Evolutionary conservation across 768 basidiomycete species (phyloP), one percentile per base, ranked within the genome.

Genomic region (Cystofilobasidium capitatum): DNA sequence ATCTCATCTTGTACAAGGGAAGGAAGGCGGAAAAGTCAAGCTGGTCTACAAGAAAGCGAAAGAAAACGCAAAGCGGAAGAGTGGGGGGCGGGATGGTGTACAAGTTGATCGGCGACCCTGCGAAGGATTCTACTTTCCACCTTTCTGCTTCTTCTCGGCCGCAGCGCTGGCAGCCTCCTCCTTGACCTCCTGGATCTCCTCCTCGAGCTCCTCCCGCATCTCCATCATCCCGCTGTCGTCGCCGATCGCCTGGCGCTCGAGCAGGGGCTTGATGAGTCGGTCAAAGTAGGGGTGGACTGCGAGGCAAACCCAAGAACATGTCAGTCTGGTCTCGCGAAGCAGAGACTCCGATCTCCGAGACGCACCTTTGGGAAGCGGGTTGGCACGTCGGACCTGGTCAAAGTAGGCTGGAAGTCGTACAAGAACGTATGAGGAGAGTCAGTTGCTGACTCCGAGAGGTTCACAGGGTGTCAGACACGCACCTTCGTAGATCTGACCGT

Each of bases 401-500:
- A 79, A 79, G 74, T 80, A 80, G 35, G 75, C 75, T n/a, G n/a
- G n/a, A n/a, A n/a, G n/a, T n/a, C n/a, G n/a, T n/a, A n/a, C n/a
- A n/a, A n/a, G n/a, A n/a, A n/a, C n/a, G n/a, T n/a, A n/a, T n/a
- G n/a, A n/a, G n/a, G n/a, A n/a, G n/a, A n/a, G n/a, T n/a, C n/a
- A n/a, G n/a, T n/a, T n/a, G n/a, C n/a, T n/a, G n/a, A n/a, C n/a
- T n/a, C n/a, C n/a, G n/a, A n/a, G n/a, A n/a, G n/a, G n/a, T n/a
- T n/a, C n/a, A n/a, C n/a, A n/a, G n/a, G n/a, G n/a, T n/a, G n/a
- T n/a, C n/a, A n/a, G n/a, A n/a, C n/a, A n/a, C n/a, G n/a, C n/a
- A n/a, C n/a, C n/a, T 45, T 77, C 75, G 76, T 80, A 80, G 42
- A 80, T 74, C 58, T 79, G 73, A 24, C 79, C 79, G 69, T 78